These are phyloP conservation scores for Podospora appendiculata DNA, from an alignment of 495 filamentous ascomycete species.

Conservation along the genomic window DNA sequence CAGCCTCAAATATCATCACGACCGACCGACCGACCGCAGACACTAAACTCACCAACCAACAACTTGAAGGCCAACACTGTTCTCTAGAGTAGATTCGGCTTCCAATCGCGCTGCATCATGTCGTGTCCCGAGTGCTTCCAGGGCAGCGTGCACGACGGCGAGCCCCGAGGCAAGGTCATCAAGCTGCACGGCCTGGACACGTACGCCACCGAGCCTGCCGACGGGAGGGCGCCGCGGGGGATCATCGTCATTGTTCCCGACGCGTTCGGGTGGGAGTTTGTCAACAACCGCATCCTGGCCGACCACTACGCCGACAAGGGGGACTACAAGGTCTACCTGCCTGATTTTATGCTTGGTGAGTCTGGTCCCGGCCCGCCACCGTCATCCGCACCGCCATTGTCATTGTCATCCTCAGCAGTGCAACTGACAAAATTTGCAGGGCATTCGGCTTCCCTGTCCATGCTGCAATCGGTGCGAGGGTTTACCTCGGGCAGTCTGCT, in stretches of 20 bases:
- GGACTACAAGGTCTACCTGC: slow-evolving; percentile 34
- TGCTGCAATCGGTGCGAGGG: not conserved
- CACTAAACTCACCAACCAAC: too few species aligned
- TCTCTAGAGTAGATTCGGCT: too few species aligned
- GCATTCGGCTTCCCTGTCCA: not conserved
- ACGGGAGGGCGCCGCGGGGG: slow-evolving; percentile 19
- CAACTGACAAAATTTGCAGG: not conserved
- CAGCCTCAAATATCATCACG: too few species aligned
- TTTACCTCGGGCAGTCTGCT: not conserved
- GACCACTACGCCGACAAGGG: slow-evolving; percentile 38
- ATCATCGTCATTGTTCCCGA: slow-evolving; percentile 42
- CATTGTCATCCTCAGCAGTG: not conserved
- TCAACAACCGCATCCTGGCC: slow-evolving; percentile 39
- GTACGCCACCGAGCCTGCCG: slow-evolving; percentile 30
- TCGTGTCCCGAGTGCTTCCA: slow-evolving; percentile 19
- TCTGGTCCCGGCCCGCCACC: too few species aligned
- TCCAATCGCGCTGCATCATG: slow-evolving; percentile 10
- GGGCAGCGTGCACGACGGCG: slow-evolving; percentile 13
- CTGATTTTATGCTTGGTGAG: slow-evolving; percentile 43
- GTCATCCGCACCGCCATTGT: too few species aligned
- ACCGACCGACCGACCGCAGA: too few species aligned
- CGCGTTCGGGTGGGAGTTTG: slow-evolving; percentile 41
- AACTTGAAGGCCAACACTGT: too few species aligned
- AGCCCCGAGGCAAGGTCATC: slow-evolving; percentile 8
- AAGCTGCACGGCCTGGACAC: slow-evolving; percentile 33